A percentile compares a stretch with the other conserved stretches of the same genome.
Conservation (phyloP, 2,329 filamentous ascomycete species). For the Trichoderma koningii region DNA sequence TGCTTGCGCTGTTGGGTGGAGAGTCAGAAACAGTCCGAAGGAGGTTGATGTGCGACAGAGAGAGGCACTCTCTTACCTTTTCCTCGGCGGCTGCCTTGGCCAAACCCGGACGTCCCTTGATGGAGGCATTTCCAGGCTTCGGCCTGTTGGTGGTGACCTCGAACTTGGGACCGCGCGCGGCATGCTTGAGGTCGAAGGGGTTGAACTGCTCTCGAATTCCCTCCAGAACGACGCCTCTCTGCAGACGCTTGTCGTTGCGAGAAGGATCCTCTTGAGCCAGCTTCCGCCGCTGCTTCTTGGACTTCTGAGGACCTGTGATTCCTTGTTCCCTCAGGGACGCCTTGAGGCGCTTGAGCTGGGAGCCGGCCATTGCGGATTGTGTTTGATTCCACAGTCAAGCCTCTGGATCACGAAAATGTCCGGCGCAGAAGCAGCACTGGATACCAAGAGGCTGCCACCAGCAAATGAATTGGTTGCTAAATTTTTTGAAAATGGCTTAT, state of each 20-base stretch:
- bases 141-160: constrained; percentile 72
- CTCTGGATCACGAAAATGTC: constrained; percentile 12
- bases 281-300: constrained; percentile 89
- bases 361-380: constrained; percentile 73
- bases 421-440: neutral
- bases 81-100: constrained; percentile 87
- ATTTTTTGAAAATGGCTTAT: constrained; percentile 27
- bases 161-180: constrained; percentile 77
- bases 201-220: constrained; percentile 96
- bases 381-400: neutral
- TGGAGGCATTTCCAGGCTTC: constrained; percentile 52
- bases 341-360: constrained; percentile 95
- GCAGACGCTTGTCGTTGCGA: constrained; percentile 70
- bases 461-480: constrained; percentile 9
- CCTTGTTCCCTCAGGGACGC: constrained; percentile 86
- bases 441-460: neutral
- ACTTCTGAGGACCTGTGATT: constrained; percentile 86
- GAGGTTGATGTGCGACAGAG: neutral
- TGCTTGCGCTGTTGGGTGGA: constrained; percentile 62
- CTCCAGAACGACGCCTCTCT: constrained; percentile 75
- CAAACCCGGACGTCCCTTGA: constrained; percentile 75
- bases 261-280: constrained; percentile 66
- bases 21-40: constrained; percentile 25
- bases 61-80: constrained; percentile 54
- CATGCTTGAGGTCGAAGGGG: constrained; percentile 90